Evolutionary conservation across 1,284 basidiomycete genomes (phyloP), one percentile per base, ranked within the genome.

Genomic region (Fomitopsis pinicola): DNA sequence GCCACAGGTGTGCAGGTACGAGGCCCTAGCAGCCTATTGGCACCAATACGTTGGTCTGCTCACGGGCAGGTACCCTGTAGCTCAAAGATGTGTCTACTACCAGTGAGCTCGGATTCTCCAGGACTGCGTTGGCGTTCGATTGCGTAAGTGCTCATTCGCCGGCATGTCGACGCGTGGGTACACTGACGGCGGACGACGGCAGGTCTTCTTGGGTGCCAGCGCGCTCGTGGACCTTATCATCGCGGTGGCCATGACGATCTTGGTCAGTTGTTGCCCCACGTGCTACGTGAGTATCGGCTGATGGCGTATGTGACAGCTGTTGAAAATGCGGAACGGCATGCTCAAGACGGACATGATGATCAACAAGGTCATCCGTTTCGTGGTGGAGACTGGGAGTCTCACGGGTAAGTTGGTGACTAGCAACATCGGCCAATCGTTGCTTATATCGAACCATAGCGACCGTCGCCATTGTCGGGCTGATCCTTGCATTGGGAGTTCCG

Each of bases 321-420:
- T 54, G 35, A 36, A 12, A n/a, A n/a, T 38, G 52, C 40, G 35
- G 52, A 54, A 15, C 8, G 52, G 52, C 22, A 54, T 54, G 35
- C 35, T 38, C 6, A 54, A 54, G 52, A 54, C 52, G 36, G 52
- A 54, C n/a, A 54, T 54, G 52, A 38, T 54, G 52, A 38, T 54
- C 33, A 54, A 54, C 22, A 54, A 28, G 33, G 19, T 54, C 52
- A 54, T 54, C 22, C 36, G 35, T 6, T 54, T 54, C 12, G 52
- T 5, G 9, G 52, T 54, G 5, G 52, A 54, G 52, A 38, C 35
- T 2, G 52, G 52, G 6, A 40, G 17, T 14, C 35, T 54, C 17
- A 54, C 52, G 5, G 50, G 50, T 53, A 15, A 14, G 35, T 14
- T 15, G 5, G 14, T 36, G 28, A 15, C 44, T 22, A 12, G 35